phyloP scores from a whole-genome alignment of 257 asterid species.

The Craterostigma plantagineum region DNA sequence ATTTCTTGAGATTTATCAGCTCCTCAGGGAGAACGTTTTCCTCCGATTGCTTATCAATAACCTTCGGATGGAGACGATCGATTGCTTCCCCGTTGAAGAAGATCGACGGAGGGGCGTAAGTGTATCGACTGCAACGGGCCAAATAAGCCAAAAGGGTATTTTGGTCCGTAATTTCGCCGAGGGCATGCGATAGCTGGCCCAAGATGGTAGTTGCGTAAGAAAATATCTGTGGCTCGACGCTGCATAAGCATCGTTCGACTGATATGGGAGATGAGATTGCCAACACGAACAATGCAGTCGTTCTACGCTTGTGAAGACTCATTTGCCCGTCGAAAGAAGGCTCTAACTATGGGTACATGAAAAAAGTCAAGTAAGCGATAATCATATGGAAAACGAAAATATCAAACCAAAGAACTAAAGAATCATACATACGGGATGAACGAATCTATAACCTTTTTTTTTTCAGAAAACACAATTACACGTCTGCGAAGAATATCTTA shows the following conservation, averaged over 20 bases:
- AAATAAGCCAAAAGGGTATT: constrained; percentile 45
- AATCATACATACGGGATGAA: background rate
- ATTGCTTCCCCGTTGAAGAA: constrained; percentile 21
- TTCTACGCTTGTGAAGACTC: constrained; percentile 28
- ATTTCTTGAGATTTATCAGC: constrained; percentile 16
- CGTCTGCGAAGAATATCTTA: too few species aligned
- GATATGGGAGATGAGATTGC: constrained; percentile 83
- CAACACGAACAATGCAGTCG: constrained; percentile 46
- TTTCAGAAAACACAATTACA: too few species aligned
- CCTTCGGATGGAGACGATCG: constrained; percentile 16
- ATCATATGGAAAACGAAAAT: background rate
- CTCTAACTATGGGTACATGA: constrained; percentile 27
- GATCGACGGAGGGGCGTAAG: constrained; percentile 30
- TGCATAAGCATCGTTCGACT: constrained; percentile 33
- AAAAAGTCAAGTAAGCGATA: constrained; percentile 9
- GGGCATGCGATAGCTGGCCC: constrained; percentile 46
- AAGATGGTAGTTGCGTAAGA: constrained; percentile 70
- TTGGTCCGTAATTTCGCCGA: constrained; percentile 34
- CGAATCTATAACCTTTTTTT: too few species aligned
- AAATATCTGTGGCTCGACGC: constrained; percentile 51
- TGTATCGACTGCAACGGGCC: constrained; percentile 63
- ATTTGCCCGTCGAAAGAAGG: constrained; percentile 50
- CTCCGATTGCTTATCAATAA: constrained; percentile 13
- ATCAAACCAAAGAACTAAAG: too few species aligned
- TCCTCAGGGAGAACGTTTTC: constrained; percentile 14